Evolutionary conservation across 768 basidiomycete species (phyloP), one percentile per base, ranked within the genome.

Genomic region (Fomitopsis pulvina): DNA sequence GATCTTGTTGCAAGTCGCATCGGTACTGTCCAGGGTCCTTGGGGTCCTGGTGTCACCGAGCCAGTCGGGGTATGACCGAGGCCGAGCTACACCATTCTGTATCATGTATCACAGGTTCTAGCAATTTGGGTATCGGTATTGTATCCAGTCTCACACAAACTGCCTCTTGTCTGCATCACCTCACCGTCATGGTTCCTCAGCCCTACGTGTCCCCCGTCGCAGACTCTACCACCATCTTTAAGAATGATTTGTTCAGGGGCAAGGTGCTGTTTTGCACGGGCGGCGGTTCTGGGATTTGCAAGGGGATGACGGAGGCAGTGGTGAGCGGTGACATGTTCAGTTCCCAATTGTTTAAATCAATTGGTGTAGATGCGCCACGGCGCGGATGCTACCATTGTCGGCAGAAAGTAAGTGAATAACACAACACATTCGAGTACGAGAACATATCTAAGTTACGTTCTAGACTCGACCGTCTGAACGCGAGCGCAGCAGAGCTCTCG

Each of bases 261-360:
- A 96, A 94, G 64, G 90, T 94, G 20, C 71, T 90, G 3, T 88
- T 91, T 68, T 92, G 87, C 68, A 95, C 92, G 0, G 93, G 92
- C 30, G 93, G 92, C 14, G 87, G 87, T 2, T 89, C 89, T 51
- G 95, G 94, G 14, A 97, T 99, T 68, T 92, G 93, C 71, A 84
- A 85, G 57, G 79, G 71, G 43, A 93, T 95, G 85, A 87, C 87
- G 29, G 80, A 90, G 61, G 78, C 83, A 20, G 72, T 95, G 60
- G 90, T 93, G 66, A 43, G 81, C 67, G 60, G 60, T 3, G 26
- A 20, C 25, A 18, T 28, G 16, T n/a, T n/a, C n/a, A n/a, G n/a
- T n/a, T n/a, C n/a, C n/a, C n/a, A n/a, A n/a, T n/a, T n/a, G n/a
- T n/a, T n/a, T n/a, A n/a, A n/a, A n/a, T n/a, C n/a, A n/a, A n/a